Evolutionary conservation across 768 basidiomycete genomes (phyloP).

Genomic region (Lactarius deliciosus): DNA sequence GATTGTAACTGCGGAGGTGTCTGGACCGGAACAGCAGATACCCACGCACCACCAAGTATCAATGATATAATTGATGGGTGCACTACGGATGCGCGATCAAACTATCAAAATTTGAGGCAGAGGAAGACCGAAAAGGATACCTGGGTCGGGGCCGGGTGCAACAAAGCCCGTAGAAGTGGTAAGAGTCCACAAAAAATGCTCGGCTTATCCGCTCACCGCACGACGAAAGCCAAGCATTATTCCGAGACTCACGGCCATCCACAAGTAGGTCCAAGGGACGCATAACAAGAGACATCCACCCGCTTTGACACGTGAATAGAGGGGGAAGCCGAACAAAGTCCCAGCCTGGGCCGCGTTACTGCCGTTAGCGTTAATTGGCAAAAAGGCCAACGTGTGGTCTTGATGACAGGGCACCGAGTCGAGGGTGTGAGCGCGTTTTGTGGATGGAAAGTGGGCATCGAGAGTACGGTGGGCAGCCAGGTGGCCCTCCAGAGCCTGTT

Average conservation of each 20-base stretch:
- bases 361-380: neutral
- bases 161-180: neutral
- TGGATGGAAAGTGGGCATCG: no score
- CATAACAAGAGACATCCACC: neutral
- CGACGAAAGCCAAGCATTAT: neutral
- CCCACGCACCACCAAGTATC: slow-evolving; percentile 1
- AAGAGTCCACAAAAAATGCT: neutral
- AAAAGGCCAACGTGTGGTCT: neutral
- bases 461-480: neutral
- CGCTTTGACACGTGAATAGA: neutral
- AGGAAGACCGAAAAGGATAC: neutral
- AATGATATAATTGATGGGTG: neutral
- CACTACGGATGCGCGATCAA: neutral
- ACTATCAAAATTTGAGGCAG: neutral
- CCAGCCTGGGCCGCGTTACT: neutral
- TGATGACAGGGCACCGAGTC: neutral
- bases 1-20: neutral
- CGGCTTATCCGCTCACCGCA: neutral
- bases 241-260: neutral
- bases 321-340: neutral
- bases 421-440: neutral
- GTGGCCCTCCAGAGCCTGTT: no score
- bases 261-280: neutral
- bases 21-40: neutral
- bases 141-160: neutral